phyloP scores from a whole-genome alignment of 2,329 filamentous ascomycete genomes.

The Phaeosphaeriaceae sp. region DNA sequence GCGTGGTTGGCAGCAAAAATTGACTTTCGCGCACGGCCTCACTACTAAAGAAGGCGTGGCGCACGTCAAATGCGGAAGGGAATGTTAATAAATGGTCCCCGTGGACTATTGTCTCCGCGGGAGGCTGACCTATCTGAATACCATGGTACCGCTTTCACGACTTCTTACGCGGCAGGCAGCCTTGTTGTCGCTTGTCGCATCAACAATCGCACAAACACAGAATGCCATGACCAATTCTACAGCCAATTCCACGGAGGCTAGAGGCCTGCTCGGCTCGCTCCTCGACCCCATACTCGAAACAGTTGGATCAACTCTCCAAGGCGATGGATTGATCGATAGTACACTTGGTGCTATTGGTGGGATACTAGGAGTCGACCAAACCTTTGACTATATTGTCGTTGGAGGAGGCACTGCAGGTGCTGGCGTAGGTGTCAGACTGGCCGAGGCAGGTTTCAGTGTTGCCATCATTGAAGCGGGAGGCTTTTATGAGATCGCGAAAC shows the following conservation, averaged over 20 bases:
- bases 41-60: neutral
- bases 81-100: neutral
- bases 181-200: neutral
- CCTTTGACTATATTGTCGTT: conserved; percentile 5
- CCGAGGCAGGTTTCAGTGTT: conserved; percentile 17
- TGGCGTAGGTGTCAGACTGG: conserved; percentile 16
- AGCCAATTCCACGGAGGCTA: no score
- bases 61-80: neutral
- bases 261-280: neutral
- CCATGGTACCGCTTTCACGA: neutral
- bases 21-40: neutral
- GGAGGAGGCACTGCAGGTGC: conserved; percentile 22
- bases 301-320: neutral
- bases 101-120: neutral
- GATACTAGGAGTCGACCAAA: neutral
- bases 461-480: conserved; percentile 33
- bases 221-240: no score
- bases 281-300: neutral
- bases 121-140: neutral
- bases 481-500: conserved; percentile 28
- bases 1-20: neutral
- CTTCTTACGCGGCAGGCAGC: neutral
- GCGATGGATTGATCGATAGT: neutral
- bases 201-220: neutral
- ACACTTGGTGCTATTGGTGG: neutral